phyloP scores from a whole-genome alignment of 1,284 basidiomycete genomes.

The Naganishia sp. region DNA sequence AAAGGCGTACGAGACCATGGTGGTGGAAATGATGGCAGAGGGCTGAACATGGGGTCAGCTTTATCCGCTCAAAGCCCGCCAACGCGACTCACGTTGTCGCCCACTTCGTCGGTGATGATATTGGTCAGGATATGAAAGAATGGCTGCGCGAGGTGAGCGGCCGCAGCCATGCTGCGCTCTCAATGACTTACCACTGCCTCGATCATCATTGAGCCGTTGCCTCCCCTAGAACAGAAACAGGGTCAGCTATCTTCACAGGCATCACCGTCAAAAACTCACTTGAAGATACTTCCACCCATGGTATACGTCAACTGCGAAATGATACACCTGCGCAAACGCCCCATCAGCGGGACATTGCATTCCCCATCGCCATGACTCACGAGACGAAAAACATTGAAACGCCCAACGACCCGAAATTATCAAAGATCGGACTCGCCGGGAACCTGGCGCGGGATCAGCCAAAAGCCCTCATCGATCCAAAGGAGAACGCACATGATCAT shows the following conservation, averaged over 20 bases:
- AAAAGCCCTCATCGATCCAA: conserved; percentile 1
- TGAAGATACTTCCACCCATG: conserved; percentile 82
- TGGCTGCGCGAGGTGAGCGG: conserved; percentile 59
- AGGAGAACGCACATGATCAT: conserved; percentile 65
- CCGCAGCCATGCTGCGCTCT: background rate
- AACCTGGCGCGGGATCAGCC: conserved; percentile 71
- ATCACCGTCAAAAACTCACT: conserved; percentile 42
- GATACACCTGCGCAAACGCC: conserved; percentile 58
- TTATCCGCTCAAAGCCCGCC: background rate
- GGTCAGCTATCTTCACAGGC: background rate
- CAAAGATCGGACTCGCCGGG: conserved; percentile 77
- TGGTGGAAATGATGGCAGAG: conserved; percentile 79
- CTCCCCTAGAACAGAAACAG: conserved; percentile 59
- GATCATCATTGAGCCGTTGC: conserved; percentile 98
- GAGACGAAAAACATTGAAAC: conserved; percentile 94
- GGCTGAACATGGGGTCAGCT: conserved; percentile 47
- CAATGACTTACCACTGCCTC: conserved; percentile 76
- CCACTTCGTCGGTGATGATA: conserved; percentile 72
- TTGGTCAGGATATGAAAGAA: conserved; percentile 92
- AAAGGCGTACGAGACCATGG: conserved; percentile 83
- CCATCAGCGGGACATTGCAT: background rate
- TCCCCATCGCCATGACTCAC: conserved; percentile 52
- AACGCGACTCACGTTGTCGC: conserved; percentile 58
- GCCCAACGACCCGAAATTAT: conserved; percentile 79
- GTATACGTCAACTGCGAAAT: conserved; percentile 84